Evolutionary conservation across 2,329 filamentous ascomycete genomes (phyloP), one percentile per base, ranked within the genome.

Genomic region (Colletotrichum sp.): DNA sequence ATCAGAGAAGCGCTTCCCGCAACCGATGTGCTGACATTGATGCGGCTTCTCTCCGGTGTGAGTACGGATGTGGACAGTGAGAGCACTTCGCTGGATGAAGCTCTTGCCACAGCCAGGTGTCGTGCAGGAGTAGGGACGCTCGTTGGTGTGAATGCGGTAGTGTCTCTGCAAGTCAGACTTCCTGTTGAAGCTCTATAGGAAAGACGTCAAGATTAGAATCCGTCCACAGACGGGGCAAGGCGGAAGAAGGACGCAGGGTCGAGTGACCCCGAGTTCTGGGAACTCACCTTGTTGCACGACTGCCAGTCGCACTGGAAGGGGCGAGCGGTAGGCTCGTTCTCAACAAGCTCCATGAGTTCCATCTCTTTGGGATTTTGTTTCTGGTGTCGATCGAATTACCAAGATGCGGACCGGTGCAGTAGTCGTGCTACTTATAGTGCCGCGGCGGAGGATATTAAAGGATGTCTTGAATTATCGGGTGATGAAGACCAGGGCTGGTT

Each of bases 21-120:
- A 94, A 24, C 91, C 92, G 30, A 89, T 84, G 78, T 93, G 90
- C 80, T 92, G 89, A 80, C 93, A 95, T 79, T 92, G 89, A 79
- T 94, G 92, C 75, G 93, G 93, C 83, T 94, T 95, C 85, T 94
- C 93, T 72, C 92, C 92, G 1, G 92, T 94, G 78, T 94, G 93
- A 15, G 92, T 94, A 78, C 93, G 90, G 72, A 92, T 93, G 82
- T 95, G 93, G 55, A 94, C 93, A 4, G 92, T 94, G 79, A 94
- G 84, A 52, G 93, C 93, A 83, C 92, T 94, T 76, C 92, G 87
- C 80, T 94, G 93, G 78, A 94, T 94, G 83, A 94, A 94, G 83
- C 91, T 92, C 85, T 94, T 94, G 60, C 91, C 91, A 81, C 93
- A 94, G 8, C 89, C 90, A 10, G 88, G 87, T 10, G 87, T 90